Base-by-base conservation (phyloP, 1,284 basidiomycete species). In the Pseudozyma thailandica region DNA sequence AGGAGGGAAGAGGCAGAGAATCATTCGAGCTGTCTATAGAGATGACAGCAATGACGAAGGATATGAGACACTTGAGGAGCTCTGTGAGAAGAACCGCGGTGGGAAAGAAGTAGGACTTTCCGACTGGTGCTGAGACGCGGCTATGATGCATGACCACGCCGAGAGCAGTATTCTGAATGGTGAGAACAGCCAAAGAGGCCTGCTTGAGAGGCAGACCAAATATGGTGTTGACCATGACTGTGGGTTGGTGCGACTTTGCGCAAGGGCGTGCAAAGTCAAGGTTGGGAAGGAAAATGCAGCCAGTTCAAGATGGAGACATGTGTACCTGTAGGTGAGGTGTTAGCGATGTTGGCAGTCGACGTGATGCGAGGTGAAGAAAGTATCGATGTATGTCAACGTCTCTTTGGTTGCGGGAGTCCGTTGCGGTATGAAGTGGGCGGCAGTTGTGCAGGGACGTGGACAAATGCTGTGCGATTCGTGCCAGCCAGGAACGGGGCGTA, bases 31-130 rank as follows among this genome's bases (percentile, higher is more conserved):
- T 26, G n/a, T 54, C 39, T 54, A 64, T 71, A 27, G 52, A 61
- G 16, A 50, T 13, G 80, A 88, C 73, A 4, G 90, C 90, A 74
- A 90, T 87, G 55, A 87, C 79, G 55, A 94, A 86, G 18, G 94
- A 96, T 76, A 97, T 93, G 38, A 87, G 84, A 59, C 92, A 92
- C 84, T 98, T 97, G 73, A 96, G 86, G 28, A 97, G 87, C 85
- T 98, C 94, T 84, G 92, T 94, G 84, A 95, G 87, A 27, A 97
- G 88, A 18, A 97, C 94, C 39, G 94, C 94, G 7, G 92, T 89
- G 15, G 92, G 92, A 27, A 93, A 91, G 39, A 92, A 94, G 85
- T 97, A 98, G 3, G 89, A 86, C 54, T 87, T 86, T 59, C 89
- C 89, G 23, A 50, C 41, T 0, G 91, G 88, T 3, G 91, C 87